These are phyloP conservation scores for Euphorbia schlechtendalii DNA, from an alignment of 441 rosid species.

Conservation along the genomic window DNA sequence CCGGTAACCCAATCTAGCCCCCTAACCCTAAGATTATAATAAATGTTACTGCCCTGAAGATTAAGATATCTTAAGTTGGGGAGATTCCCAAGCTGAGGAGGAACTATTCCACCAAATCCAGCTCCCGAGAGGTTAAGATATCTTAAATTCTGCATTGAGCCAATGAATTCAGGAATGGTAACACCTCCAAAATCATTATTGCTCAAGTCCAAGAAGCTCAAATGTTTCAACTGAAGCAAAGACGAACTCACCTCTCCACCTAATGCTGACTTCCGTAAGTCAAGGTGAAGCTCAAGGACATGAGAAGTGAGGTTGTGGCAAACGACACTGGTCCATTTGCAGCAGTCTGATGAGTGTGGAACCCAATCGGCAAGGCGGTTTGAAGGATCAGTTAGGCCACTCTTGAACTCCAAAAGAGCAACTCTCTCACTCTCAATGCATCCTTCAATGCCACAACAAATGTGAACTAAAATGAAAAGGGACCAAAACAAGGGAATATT, in stretches of 20 bases:
- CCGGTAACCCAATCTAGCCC: neutral
- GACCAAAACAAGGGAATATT: neutral
- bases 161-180: neutral
- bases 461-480: neutral
- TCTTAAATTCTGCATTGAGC: neutral
- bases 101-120: neutral
- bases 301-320: slow-evolving; percentile 18
- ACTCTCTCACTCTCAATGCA: neutral
- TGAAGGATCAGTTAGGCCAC: neutral
- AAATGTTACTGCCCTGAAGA: too few relatives aligned
- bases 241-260: slow-evolving; percentile 4
- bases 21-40: neutral
- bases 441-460: neutral
- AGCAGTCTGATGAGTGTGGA: neutral
- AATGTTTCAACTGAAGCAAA: slow-evolving; percentile 1
- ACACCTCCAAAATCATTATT: neutral
- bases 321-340: neutral
- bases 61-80: neutral
- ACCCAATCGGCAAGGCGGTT: neutral
- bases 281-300: slow-evolving; percentile 26
- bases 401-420: neutral
- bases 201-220: neutral
- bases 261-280: neutral
- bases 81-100: slow-evolving; percentile 1
- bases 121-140: neutral